phyloP scores from a whole-genome alignment of 169 alveolate species.

The Miamiensis avidus region DNA sequence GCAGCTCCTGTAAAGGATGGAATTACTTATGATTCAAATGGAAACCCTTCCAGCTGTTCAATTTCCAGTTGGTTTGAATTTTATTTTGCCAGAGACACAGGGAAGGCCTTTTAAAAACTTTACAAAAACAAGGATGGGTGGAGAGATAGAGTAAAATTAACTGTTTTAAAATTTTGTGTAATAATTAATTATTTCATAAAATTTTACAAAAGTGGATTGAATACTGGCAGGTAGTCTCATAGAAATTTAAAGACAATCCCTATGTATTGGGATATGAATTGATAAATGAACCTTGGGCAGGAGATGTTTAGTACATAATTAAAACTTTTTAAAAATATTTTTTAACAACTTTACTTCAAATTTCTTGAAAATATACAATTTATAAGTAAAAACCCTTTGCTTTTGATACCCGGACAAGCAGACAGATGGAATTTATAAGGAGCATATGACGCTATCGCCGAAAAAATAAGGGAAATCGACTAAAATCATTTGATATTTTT shows the following conservation, averaged over 20 bases:
- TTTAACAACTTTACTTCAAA: too few relatives aligned
- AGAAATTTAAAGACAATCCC: conserved; percentile 41
- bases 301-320: conserved; percentile 32
- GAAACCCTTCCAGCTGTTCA: conserved; percentile 7
- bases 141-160: too few relatives aligned
- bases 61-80: conserved; percentile 38
- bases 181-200: too few relatives aligned
- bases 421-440: conserved; percentile 32
- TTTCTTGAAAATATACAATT: too few relatives aligned
- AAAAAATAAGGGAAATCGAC: conserved; percentile 39
- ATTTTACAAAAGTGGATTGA: too few relatives aligned
- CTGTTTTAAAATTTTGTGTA: too few relatives aligned
- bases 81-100: conserved; percentile 36
- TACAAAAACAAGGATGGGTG: conserved; percentile 46
- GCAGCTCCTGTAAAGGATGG: conserved; percentile 19
- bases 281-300: conserved; percentile 60
- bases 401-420: conserved; percentile 42
- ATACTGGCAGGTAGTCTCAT: conserved; percentile 49
- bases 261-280: conserved; percentile 59
- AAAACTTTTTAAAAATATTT: too few relatives aligned
- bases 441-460: conserved; percentile 36
- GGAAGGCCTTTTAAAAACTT: conserved; percentile 40
- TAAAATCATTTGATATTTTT: conserved; percentile 46
- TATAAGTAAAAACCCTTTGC: conserved; percentile 29
- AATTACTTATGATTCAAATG: conserved; percentile 26